These are phyloP conservation scores for Aspergillus cejpii DNA, from an alignment of 2,329 filamentous ascomycete genomes.

Conservation along the genomic window DNA sequence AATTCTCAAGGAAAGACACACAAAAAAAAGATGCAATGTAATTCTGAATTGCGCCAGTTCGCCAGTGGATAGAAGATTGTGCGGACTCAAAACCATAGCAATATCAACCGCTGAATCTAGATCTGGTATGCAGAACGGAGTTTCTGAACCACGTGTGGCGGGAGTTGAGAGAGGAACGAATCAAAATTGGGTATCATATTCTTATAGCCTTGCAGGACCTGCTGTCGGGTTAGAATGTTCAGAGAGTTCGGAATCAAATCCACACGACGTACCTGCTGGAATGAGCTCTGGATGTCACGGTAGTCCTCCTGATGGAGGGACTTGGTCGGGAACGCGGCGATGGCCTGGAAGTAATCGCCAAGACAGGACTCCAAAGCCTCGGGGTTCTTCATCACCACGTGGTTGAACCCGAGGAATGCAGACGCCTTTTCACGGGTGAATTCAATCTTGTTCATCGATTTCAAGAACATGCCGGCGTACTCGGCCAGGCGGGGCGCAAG, in stretches of 20 bases:
- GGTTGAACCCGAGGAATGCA: slow-evolving; percentile 83
- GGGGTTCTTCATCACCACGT: slow-evolving; percentile 77
- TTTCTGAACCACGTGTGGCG: slow-evolving; percentile 36
- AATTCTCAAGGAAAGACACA: slow-evolving; percentile 1
- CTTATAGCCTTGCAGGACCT: slow-evolving; percentile 45
- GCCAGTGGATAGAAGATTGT: slow-evolving; percentile 10
- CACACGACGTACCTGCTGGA: slow-evolving; percentile 60
- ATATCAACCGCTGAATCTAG: slow-evolving; percentile 22
- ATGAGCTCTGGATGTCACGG: slow-evolving; percentile 59
- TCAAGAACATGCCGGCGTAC: slow-evolving; percentile 76
- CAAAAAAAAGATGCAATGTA: slow-evolving; percentile 8
- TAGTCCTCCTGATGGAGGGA: slow-evolving; percentile 56
- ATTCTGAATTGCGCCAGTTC: slow-evolving; percentile 21
- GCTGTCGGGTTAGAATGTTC: background rate
- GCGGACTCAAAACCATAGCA: slow-evolving; percentile 15
- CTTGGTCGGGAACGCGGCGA: slow-evolving; percentile 63
- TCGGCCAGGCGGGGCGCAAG: slow-evolving; percentile 71
- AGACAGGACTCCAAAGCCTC: slow-evolving; percentile 85
- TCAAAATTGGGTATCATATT: slow-evolving; percentile 44
- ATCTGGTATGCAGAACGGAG: slow-evolving; percentile 40
- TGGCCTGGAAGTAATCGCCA: slow-evolving; percentile 72
- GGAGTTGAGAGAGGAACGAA: slow-evolving; percentile 41
- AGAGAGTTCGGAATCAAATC: too few species aligned
- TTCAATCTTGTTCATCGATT: slow-evolving; percentile 73
- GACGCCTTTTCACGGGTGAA: slow-evolving; percentile 91